Conservation (phyloP, 2,329 filamentous ascomycete species). For the Cercospora sojina region DNA sequence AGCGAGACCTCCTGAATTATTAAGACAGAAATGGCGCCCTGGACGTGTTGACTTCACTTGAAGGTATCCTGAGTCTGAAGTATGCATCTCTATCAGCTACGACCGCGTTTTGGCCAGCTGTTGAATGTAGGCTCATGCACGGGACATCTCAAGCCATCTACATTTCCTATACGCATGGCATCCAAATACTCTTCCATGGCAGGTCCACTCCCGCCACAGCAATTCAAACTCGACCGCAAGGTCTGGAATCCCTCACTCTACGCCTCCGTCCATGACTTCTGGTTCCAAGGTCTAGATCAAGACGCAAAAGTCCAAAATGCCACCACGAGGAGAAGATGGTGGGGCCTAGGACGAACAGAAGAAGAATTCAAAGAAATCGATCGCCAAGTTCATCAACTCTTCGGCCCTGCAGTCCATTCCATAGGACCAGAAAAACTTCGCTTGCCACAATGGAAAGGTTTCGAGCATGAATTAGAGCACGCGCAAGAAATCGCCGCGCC, state of each 20-base stretch:
- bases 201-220: slow-evolving; percentile 5
- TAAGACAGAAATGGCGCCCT: background rate
- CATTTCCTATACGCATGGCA: background rate
- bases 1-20: background rate
- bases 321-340: slow-evolving; percentile 41
- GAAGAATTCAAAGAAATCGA: slow-evolving; percentile 43
- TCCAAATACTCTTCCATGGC: background rate
- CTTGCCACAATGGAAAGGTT: slow-evolving; percentile 33
- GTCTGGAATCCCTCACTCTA: slow-evolving; percentile 46
- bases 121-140: background rate
- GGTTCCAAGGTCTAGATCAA: slow-evolving; percentile 41
- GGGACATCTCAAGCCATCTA: background rate
- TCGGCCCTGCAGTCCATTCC: slow-evolving; percentile 39
- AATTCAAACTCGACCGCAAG: slow-evolving; percentile 38
- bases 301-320: slow-evolving; percentile 32
- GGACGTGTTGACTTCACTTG: background rate
- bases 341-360: slow-evolving; percentile 33
- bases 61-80: background rate
- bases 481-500: slow-evolving; percentile 36
- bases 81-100: background rate
- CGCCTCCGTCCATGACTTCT: slow-evolving; percentile 38
- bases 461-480: slow-evolving; percentile 30
- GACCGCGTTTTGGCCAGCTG: background rate
- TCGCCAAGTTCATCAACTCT: slow-evolving; percentile 37
- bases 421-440: slow-evolving; percentile 39